Evolutionary conservation across 495 filamentous ascomycete genomes (phyloP), one percentile per base, ranked within the genome.

Genomic region (Cenococcum geophilum): DNA sequence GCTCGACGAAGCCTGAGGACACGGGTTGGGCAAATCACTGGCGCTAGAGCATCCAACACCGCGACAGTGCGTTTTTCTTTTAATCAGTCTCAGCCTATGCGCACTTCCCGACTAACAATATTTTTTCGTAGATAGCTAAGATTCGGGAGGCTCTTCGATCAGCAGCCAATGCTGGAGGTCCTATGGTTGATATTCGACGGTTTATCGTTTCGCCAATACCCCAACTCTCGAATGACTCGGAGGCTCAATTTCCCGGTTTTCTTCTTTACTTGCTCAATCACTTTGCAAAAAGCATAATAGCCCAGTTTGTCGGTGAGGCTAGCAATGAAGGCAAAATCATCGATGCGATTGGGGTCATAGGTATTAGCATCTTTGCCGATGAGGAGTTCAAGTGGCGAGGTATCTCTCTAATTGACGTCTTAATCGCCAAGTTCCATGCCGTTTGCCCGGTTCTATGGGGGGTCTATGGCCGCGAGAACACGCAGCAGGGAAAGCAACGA

Each of bases 381-480:
- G 76, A 82, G 0, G 73, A 79, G 0, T 87, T 90, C 65, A 75
- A 78, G 18, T 89, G 86, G 80, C 80, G 88, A 32, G 89, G 87
- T 1, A 73, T 77, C 35, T 82, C 84, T 12, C 76, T 97, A 64
- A 86, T 91, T 47, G 92, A 97, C 64, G 87, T 97, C 55, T 73
- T 97, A 21, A 82, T 95, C 69, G 91, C 93, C 32, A 96, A 97
- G 71, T 86, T 89, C 62, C 84, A 89, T 43, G 77, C 86, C 5
- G 78, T 82, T 25, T 96, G 91, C 68, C 92, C 95, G 4, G 86
- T 91, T 11, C 77, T 99, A 11, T 97, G 89, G 72, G 95, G 95
- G 20, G 85, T 91, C 66, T 80, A 81, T 21, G 92, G 89, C 36
- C 82, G 77, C 52, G 89, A 95, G 64, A 86, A 81, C 54, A 95